Percentiles rank a stretch among this genome's conserved stretches.
Evolutionary conservation across 768 basidiomycete species (phyloP).

Genomic region (Termitomyces heimii): DNA sequence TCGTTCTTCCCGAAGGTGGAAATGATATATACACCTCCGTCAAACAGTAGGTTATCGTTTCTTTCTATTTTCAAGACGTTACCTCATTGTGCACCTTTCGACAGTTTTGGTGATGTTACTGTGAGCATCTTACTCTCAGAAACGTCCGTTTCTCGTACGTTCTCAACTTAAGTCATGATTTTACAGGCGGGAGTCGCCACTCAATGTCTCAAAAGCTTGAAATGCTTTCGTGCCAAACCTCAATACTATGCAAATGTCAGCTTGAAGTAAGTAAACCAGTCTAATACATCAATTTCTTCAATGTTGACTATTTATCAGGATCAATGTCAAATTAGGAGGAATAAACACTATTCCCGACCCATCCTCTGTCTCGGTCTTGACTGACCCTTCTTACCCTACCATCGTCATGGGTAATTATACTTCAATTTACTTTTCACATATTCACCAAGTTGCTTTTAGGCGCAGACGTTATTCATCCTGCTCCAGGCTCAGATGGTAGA

Average conservation of each 20-base stretch:
- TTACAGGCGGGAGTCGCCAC: constrained; percentile 67
- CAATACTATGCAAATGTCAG: constrained; percentile 83
- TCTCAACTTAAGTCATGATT: neutral
- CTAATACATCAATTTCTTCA: neutral
- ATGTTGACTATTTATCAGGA: constrained; percentile 29
- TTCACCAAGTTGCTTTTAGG: constrained; percentile 29
- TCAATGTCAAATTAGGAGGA: constrained; percentile 82
- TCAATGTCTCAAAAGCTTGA: constrained; percentile 66
- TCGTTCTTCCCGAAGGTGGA: constrained; percentile 66
- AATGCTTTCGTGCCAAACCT: constrained; percentile 60
- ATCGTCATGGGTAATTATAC: constrained; percentile 62
- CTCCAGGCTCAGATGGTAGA: constrained; percentile 70
- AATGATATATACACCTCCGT: constrained; percentile 73
- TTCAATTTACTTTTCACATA: neutral
- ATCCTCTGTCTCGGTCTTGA: constrained; percentile 54
- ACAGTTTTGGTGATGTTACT: constrained; percentile 66
- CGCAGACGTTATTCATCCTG: constrained; percentile 81
- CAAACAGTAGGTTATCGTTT: constrained; percentile 62
- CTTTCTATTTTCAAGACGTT: neutral
- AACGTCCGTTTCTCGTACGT: neutral
- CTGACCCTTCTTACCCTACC: constrained; percentile 68
- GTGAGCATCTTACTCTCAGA: constrained; percentile 23
- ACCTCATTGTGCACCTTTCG: neutral
- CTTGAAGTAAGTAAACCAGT: constrained; percentile 46
- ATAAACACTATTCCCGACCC: constrained; percentile 77